phyloP scores from a whole-genome alignment of 768 basidiomycete species.

The Trichaptum fuscoviolaceum region DNA sequence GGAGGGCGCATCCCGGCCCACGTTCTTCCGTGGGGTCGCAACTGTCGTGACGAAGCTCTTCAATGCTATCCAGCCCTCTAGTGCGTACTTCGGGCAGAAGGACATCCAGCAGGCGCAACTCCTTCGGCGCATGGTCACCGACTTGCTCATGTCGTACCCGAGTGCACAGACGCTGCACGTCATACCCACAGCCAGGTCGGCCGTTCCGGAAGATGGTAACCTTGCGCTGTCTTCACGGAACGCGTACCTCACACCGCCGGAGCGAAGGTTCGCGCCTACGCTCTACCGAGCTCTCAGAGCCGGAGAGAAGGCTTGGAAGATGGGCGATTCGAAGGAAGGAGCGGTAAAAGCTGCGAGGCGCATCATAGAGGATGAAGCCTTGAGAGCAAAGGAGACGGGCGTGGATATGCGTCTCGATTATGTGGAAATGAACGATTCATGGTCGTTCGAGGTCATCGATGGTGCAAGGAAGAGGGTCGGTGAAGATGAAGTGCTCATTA shows the following conservation, averaged over 20 bases:
- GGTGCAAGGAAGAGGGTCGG: conserved; percentile 23
- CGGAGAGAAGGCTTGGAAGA: conserved; percentile 51
- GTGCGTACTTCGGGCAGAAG: conserved; percentile 95
- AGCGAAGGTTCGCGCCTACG: conserved; percentile 56
- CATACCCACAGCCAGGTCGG: conserved; percentile 70
- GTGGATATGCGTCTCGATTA: conserved; percentile 74
- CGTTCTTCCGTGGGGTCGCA: conserved; percentile 93
- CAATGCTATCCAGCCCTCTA: conserved; percentile 88
- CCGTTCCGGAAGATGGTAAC: conserved; percentile 42
- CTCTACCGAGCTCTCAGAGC: conserved; percentile 65
- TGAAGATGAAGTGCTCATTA: conserved; percentile 43
- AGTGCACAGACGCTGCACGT: conserved; percentile 72
- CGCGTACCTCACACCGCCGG: conserved; percentile 63
- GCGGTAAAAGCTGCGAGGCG: conserved; percentile 26
- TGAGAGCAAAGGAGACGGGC: conserved; percentile 27
- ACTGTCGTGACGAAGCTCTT: conserved; percentile 95
- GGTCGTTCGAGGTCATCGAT: conserved; percentile 63
- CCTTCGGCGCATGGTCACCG: conserved; percentile 68
- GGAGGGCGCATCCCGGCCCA: conserved; percentile 84
- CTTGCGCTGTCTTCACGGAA: conserved; percentile 93
- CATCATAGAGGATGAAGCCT: conserved; percentile 32
- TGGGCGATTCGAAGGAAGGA: conserved; percentile 40
- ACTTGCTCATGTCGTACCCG: conserved; percentile 80
- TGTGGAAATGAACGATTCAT: conserved; percentile 80
- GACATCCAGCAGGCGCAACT: conserved; percentile 96